Conservation (phyloP, 495 filamentous ascomycete genomes). For the Aspergillus kassunensis region DNA sequence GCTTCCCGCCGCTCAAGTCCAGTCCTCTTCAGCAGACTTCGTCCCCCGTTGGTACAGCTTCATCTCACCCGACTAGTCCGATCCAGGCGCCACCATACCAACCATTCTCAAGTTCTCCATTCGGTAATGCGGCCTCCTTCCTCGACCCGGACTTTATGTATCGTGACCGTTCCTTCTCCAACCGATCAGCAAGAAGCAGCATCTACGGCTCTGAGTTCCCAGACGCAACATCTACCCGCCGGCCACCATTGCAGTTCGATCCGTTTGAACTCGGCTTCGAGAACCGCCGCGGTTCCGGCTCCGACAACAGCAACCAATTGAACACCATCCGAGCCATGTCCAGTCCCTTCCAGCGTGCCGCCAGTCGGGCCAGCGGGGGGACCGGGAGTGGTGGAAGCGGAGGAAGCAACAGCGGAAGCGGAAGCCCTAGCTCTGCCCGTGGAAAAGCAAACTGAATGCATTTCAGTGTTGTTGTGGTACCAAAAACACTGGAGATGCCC, state of each 20-base stretch:
- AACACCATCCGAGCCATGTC: conserved; percentile 29
- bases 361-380: conserved; percentile 40
- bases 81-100: conserved; percentile 33
- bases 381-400: conserved; percentile 43
- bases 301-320: conserved; percentile 33
- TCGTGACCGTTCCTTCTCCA: conserved; percentile 47
- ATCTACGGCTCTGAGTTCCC: conserved; percentile 40
- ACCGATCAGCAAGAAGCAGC: conserved; percentile 43
- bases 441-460: conserved; percentile 25
- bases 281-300: conserved; percentile 31
- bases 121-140: conserved; percentile 28
- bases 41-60: conserved; percentile 30
- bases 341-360: conserved; percentile 42
- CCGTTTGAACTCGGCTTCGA: conserved; percentile 32
- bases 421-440: conserved; percentile 41
- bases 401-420: conserved; percentile 39
- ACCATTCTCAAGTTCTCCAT: conserved; percentile 36
- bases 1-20: conserved; percentile 36
- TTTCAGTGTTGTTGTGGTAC: neutral
- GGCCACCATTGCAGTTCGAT: conserved; percentile 34
- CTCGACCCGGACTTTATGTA: conserved; percentile 33
- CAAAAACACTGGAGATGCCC: conserved; percentile 9
- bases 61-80: conserved; percentile 41
- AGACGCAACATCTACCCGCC: conserved; percentile 25
- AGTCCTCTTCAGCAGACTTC: conserved; percentile 41